Conservation (phyloP, 1,284 basidiomycete genomes). For the Leccinum brunneo-olivaceum region DNA sequence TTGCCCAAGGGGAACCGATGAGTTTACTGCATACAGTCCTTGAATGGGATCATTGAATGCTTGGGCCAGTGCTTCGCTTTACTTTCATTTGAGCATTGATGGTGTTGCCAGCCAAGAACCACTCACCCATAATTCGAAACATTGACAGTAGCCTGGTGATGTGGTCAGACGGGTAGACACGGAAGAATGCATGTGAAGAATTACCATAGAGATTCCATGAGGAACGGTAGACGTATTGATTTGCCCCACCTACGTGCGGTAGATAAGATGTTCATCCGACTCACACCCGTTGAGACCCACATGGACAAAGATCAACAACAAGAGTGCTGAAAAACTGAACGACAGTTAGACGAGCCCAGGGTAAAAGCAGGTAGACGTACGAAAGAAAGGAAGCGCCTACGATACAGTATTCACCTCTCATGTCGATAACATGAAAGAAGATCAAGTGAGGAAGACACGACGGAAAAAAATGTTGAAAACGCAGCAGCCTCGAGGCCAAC, state of each 20-base stretch:
- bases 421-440: slow-evolving; percentile 29
- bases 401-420: slow-evolving; percentile 70
- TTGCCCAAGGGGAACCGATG: slow-evolving; percentile 52
- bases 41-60: slow-evolving; percentile 53
- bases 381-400: slow-evolving; percentile 61
- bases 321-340: slow-evolving; percentile 52
- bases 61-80: slow-evolving; percentile 44
- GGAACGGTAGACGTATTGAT: slow-evolving; percentile 70
- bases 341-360: slow-evolving; percentile 21
- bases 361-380: slow-evolving; percentile 36
- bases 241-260: slow-evolving; percentile 60
- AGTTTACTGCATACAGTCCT: slow-evolving; percentile 64
- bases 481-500: slow-evolving; percentile 24
- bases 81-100: slow-evolving; percentile 11
- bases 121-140: slow-evolving; percentile 62
- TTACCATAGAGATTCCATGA: slow-evolving; percentile 66
- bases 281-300: slow-evolving; percentile 36
- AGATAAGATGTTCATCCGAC: slow-evolving; percentile 30
- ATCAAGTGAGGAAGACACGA: slow-evolving; percentile 15
- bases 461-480: slow-evolving; percentile 19
- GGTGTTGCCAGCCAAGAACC: slow-evolving; percentile 3
- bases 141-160: slow-evolving; percentile 57
- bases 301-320: slow-evolving; percentile 75
- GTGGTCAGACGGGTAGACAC: slow-evolving; percentile 13
- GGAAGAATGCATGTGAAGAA: slow-evolving; percentile 4